Conservation (phyloP, 2,329 filamentous ascomycete species). For the Cadophora luteo-olivacea region DNA sequence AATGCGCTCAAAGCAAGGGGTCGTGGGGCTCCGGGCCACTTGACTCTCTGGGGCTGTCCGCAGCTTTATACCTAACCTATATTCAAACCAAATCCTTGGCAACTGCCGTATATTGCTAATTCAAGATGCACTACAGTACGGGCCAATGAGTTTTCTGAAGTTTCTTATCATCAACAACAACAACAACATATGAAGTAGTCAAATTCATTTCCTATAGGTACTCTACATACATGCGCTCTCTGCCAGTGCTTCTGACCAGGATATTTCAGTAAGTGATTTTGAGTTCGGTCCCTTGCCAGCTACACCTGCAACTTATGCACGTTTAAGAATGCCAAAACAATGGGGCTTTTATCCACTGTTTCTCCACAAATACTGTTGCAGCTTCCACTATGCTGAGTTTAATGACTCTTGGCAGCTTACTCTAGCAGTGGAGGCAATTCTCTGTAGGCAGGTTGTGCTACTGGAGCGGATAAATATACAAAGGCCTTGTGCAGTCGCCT, state of each 20-base stretch:
- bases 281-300: neutral
- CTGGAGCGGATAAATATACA: neutral
- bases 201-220: too few species aligned
- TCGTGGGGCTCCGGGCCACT: slow-evolving; percentile 1
- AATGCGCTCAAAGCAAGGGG: slow-evolving; percentile 6
- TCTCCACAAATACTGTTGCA: slow-evolving; percentile 12
- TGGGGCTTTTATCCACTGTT: neutral
- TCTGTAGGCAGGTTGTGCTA: slow-evolving; percentile 3
- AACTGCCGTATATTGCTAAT: neutral
- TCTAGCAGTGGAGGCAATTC: neutral
- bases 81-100: neutral
- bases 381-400: slow-evolving; percentile 3
- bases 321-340: slow-evolving; percentile 10
- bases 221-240: neutral
- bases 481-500: neutral
- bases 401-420: slow-evolving; percentile 20
- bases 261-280: too few species aligned
- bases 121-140: neutral
- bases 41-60: neutral
- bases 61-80: neutral
- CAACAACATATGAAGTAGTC: too few species aligned
- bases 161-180: too few species aligned
- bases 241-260: too few species aligned
- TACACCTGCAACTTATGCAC: neutral
- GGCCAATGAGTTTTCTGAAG: too few species aligned